Evolutionary conservation across 805 yeast genomes (phyloP).

Genomic region (Metschnikowia reukaufii): DNA sequence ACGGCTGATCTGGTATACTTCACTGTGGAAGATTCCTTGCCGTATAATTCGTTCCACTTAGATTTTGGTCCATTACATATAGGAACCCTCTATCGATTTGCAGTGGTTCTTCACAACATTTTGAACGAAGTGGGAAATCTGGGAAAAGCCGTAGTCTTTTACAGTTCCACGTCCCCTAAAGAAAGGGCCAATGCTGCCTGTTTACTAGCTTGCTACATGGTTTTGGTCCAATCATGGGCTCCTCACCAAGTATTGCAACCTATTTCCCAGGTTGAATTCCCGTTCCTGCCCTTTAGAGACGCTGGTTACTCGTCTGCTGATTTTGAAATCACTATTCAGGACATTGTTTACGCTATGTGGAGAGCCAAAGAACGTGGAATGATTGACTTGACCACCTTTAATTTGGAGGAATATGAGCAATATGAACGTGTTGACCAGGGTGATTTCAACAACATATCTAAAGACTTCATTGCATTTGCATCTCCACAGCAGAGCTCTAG

Average conservation of each 20-base stretch:
- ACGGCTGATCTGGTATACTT: conserved; percentile 76
- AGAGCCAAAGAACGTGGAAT: conserved; percentile 91
- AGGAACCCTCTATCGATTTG: conserved; percentile 91
- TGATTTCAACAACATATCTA: conserved; percentile 87
- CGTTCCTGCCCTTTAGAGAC: conserved; percentile 92
- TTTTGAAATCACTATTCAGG: conserved; percentile 90
- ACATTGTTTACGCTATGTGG: conserved; percentile 95
- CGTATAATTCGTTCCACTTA: conserved; percentile 91
- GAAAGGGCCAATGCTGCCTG: conserved; percentile 94
- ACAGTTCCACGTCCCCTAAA: conserved; percentile 77
- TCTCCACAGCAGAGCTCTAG: conserved; percentile 74
- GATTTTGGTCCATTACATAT: conserved; percentile 97
- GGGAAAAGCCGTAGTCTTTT: conserved; percentile 87
- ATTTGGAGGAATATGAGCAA: conserved; percentile 90
- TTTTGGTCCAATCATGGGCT: conserved; percentile 94
- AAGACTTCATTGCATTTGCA: conserved; percentile 96
- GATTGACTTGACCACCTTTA: conserved; percentile 81
- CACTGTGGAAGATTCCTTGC: conserved; percentile 88
- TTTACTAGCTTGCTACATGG: conserved; percentile 90
- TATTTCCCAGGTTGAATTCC: conserved; percentile 85
- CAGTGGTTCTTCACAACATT: conserved; percentile 89
- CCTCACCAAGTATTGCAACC: conserved; percentile 98
- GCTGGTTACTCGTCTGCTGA: conserved; percentile 98
- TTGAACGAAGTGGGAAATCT: conserved; percentile 81
- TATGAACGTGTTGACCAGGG: conserved; percentile 97